Conservation (phyloP, 2,329 filamentous ascomycete species). For the Colletotrichum magnum region DNA sequence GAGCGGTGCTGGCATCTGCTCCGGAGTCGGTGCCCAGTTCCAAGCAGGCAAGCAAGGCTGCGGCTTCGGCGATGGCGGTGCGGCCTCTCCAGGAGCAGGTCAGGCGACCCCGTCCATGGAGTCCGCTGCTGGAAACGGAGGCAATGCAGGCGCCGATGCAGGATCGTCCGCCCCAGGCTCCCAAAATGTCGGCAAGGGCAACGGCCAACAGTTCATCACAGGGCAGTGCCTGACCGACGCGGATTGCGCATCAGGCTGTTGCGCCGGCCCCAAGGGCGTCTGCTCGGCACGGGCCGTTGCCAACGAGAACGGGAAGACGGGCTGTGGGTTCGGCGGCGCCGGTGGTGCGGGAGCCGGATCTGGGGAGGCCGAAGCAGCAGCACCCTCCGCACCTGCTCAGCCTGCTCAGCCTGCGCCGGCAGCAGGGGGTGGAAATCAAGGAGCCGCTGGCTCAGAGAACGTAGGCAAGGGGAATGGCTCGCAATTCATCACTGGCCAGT, state of each 20-base stretch:
- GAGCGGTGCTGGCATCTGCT: constrained; percentile 48
- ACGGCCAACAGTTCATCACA: constrained; percentile 51
- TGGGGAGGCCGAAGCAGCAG: constrained; percentile 3
- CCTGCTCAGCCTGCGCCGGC: constrained; percentile 1
- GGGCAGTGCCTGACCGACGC: constrained; percentile 50
- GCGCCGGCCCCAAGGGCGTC: constrained; percentile 50
- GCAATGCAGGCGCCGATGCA: background rate
- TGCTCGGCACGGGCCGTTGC: constrained; percentile 52
- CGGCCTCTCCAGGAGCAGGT: constrained; percentile 9
- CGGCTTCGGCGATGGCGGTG: constrained; percentile 42
- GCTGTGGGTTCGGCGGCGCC: constrained; percentile 46
- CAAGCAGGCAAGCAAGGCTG: constrained; percentile 49
- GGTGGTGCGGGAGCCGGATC: background rate
- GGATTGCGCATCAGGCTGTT: constrained; percentile 51
- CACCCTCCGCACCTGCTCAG: background rate
- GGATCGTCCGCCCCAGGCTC: constrained; percentile 23
- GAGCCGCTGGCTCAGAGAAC: constrained; percentile 41
- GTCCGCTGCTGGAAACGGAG: constrained; percentile 7
- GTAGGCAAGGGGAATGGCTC: constrained; percentile 44
- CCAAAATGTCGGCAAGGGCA: constrained; percentile 49
- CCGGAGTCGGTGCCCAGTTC: constrained; percentile 44
- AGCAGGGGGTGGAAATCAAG: background rate
- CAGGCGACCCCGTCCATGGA: constrained; percentile 18
- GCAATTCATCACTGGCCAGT: constrained; percentile 49
- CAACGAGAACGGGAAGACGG: constrained; percentile 49